phyloP scores from a whole-genome alignment of 257 asterid species.

The Jacaranda mimosifolia region DNA sequence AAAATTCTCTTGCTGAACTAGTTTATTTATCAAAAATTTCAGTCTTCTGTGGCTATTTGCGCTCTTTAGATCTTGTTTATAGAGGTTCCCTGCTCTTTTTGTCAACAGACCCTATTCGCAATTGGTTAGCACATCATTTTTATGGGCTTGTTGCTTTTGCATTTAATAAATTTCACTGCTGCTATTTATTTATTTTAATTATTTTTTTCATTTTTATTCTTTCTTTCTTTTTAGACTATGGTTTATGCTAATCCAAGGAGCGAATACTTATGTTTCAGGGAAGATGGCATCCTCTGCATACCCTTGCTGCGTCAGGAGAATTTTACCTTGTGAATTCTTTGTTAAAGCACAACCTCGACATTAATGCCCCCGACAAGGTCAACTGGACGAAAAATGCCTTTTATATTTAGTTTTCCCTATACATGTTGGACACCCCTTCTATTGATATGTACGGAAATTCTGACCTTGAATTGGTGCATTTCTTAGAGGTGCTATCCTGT shows the following conservation, averaged over 20 bases:
- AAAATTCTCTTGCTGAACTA: background rate
- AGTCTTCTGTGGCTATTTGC: background rate
- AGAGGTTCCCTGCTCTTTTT: conserved; percentile 14
- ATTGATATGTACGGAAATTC: background rate
- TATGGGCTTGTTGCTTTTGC: background rate
- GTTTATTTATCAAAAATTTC: background rate
- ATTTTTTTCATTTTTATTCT: background rate
- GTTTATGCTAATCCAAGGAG: conserved; percentile 33
- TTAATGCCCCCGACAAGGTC: conserved; percentile 84
- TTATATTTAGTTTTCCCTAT: conserved; percentile 8
- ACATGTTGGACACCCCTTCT: conserved; percentile 12
- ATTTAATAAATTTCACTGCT: background rate
- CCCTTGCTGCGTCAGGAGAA: conserved; percentile 92
- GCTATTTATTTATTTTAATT: background rate
- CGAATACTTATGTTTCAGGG: conserved; percentile 54
- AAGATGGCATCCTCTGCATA: conserved; percentile 93
- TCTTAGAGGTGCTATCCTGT: background rate
- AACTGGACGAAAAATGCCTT: conserved; percentile 13
- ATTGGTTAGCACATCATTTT: background rate
- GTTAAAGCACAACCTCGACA: conserved; percentile 75
- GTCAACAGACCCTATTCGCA: background rate
- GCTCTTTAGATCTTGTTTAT: background rate
- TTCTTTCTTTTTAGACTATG: conserved; percentile 1
- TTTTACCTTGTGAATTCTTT: conserved; percentile 73
- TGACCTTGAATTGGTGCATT: conserved; percentile 22